Percentiles rank a stretch among this genome's conserved stretches.
These are phyloP conservation scores for Pelargonium fulgidum DNA, from an alignment of 441 rosid genomes.

Conservation along the genomic window DNA sequence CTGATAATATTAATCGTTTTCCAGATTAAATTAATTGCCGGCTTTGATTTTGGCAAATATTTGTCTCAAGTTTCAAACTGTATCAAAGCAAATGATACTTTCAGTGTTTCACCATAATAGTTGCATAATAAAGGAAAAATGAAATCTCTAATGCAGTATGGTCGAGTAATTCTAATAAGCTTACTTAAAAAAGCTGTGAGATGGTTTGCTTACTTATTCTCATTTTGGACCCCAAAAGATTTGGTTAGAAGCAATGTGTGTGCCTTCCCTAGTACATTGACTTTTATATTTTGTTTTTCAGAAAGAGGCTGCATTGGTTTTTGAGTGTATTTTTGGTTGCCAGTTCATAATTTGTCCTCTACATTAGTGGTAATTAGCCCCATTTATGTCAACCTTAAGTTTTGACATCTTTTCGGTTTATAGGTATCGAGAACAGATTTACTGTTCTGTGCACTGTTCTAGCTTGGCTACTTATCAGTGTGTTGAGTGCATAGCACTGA, in stretches of 20 bases:
- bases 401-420: background rate
- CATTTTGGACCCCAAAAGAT: background rate
- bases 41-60: slow-evolving; percentile 4
- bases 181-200: background rate
- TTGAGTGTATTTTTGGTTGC: background rate
- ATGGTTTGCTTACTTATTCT: background rate
- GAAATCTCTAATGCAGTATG: background rate
- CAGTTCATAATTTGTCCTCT: background rate
- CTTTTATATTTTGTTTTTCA: background rate
- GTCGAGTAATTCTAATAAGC: background rate
- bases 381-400: background rate
- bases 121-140: background rate
- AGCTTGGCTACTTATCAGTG: slow-evolving; percentile 45
- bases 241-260: background rate
- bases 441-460: slow-evolving; percentile 42
- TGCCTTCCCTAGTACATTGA: background rate
- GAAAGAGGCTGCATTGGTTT: background rate
- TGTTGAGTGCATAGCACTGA: slow-evolving; percentile 30
- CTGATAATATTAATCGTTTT: background rate
- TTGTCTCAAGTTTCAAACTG: background rate
- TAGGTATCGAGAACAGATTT: slow-evolving; percentile 41
- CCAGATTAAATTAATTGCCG: background rate
- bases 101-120: slow-evolving; percentile 4
- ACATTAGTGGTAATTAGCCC: background rate
- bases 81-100: background rate